Evolutionary conservation across 441 rosid genomes (phyloP).

Genomic region (Eruca vesicaria): DNA sequence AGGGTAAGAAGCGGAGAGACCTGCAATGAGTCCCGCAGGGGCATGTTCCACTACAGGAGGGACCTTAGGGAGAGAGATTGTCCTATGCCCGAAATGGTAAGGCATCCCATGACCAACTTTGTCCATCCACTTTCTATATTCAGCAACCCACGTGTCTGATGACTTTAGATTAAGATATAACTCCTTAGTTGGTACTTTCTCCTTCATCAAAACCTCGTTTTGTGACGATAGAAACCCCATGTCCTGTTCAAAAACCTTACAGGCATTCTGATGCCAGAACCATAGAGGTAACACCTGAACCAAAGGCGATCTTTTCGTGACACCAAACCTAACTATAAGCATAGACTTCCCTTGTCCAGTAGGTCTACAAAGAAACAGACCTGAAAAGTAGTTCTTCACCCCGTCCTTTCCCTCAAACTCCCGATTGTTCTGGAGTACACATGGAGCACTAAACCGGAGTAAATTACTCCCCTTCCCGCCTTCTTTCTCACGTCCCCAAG

Average conservation of each 20-base stretch:
- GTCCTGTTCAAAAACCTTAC: constrained; percentile 92
- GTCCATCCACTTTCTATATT: constrained; percentile 97
- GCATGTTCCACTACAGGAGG: constrained; percentile 91
- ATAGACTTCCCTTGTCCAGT: constrained; percentile 96
- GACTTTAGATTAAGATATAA: constrained; percentile 72
- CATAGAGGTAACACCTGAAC: constrained; percentile 64
- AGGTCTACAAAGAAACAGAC: constrained; percentile 92
- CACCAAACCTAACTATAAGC: constrained; percentile 88
- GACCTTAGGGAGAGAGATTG: constrained; percentile 60
- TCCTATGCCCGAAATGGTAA: constrained; percentile 84
- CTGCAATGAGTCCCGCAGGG: constrained; percentile 80
- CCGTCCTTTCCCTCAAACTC: constrained; percentile 68
- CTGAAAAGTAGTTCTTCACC: constrained; percentile 64
- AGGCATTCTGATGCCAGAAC: constrained; percentile 82
- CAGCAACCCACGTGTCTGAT: constrained; percentile 88
- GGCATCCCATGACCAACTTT: constrained; percentile 98
- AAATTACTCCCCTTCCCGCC: constrained; percentile 44
- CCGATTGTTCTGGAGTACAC: constrained; percentile 73
- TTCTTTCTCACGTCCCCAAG: constrained; percentile 76
- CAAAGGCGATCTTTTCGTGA: constrained; percentile 56
- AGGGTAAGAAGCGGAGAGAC: constrained; percentile 68
- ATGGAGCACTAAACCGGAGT: constrained; percentile 79
- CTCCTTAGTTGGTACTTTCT: constrained; percentile 78
- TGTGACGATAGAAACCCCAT: constrained; percentile 96
- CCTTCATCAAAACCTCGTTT: constrained; percentile 75